phyloP scores from a whole-genome alignment of 1,284 basidiomycete species.

The Irpex rosettiformis region DNA sequence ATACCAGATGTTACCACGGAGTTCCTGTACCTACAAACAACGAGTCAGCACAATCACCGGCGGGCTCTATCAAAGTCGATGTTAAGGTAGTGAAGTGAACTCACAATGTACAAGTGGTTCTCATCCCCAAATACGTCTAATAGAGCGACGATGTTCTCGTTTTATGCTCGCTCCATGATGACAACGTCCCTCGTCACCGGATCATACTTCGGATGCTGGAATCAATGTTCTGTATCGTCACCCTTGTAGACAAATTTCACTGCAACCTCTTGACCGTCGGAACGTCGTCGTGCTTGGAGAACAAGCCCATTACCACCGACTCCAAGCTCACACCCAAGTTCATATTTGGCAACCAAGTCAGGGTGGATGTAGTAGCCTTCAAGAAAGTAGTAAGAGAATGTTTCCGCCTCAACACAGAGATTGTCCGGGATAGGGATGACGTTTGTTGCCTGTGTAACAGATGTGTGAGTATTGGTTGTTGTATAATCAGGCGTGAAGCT shows the following conservation, averaged over 20 bases:
- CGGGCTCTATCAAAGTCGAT: background rate
- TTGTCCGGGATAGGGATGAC: background rate
- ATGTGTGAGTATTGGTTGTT: too few species aligned
- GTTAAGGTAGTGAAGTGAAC: background rate
- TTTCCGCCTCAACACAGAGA: background rate
- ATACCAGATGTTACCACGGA: background rate
- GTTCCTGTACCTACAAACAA: background rate
- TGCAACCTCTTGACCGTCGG: background rate
- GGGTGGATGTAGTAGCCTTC: background rate
- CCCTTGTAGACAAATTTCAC: background rate
- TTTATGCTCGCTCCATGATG: background rate
- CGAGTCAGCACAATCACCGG: background rate
- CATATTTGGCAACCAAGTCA: background rate
- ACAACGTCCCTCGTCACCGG: background rate
- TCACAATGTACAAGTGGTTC: background rate
- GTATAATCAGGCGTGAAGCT: too few species aligned
- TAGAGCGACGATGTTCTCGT: background rate
- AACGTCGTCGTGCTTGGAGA: background rate
- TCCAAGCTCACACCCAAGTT: background rate
- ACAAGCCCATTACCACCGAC: background rate
- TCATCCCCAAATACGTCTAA: background rate
- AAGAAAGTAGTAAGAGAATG: background rate
- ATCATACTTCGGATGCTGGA: background rate
- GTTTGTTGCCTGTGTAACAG: background rate
- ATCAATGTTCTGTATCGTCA: background rate